A percentile compares a stretch with the other conserved stretches of the same genome.
phyloP scores from a whole-genome alignment of 2,329 filamentous ascomycete genomes.

The Aschersonia sp. region DNA sequence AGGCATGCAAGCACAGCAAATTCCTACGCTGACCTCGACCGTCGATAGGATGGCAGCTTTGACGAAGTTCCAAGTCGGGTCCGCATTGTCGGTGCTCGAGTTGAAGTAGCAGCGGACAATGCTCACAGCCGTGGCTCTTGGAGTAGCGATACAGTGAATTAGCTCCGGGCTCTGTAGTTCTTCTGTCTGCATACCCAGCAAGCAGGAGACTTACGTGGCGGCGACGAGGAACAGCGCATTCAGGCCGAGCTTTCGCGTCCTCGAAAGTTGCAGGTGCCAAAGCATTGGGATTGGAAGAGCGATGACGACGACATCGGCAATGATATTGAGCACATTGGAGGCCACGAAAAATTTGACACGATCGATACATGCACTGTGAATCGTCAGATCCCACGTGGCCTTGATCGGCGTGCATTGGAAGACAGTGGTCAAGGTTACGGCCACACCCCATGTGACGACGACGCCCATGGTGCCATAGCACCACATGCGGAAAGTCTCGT shows the following conservation, averaged over 20 bases:
- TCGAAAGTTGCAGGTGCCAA: background rate
- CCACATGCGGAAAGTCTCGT: background rate
- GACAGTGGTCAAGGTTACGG: background rate
- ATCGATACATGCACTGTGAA: background rate
- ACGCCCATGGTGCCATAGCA: background rate
- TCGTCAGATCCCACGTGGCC: background rate
- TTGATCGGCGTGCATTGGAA: background rate
- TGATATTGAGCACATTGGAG: background rate
- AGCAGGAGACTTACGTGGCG: background rate
- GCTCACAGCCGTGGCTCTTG: background rate
- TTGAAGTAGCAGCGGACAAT: background rate
- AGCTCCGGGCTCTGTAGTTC: background rate
- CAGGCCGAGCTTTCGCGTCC: background rate
- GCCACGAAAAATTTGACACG: background rate
- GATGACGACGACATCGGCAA: background rate
- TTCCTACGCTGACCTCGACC: background rate
- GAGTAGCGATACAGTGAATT: background rate
- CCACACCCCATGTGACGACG: background rate
- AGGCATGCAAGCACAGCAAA: background rate
- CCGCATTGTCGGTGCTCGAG: background rate
- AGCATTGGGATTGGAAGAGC: background rate
- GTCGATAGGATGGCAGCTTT: background rate
- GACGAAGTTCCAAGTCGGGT: background rate
- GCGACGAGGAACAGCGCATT: background rate
- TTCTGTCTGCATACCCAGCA: too few relatives aligned